phyloP scores from a whole-genome alignment of 2,329 filamentous ascomycete genomes.

The Amauroascus verrucosus region DNA sequence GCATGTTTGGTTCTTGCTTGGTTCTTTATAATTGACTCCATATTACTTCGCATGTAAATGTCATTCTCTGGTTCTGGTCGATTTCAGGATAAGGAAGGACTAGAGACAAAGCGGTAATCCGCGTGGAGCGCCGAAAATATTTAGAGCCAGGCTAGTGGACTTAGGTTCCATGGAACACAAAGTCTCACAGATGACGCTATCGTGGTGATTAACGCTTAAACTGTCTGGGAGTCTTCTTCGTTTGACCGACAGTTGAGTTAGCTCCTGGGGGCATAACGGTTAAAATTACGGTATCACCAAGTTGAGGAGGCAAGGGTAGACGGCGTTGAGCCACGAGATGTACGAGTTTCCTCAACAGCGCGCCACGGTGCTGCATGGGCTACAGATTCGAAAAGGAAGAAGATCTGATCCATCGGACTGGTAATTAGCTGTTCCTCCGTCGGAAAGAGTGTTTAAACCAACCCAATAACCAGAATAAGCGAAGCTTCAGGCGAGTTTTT shows the following conservation, averaged over 20 bases:
- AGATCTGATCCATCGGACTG: not conserved
- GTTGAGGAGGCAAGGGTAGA: not conserved
- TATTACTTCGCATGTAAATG: too few species aligned
- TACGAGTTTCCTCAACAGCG: not conserved
- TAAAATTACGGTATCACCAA: not conserved
- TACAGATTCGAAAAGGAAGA: not conserved
- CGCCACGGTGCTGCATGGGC: not conserved
- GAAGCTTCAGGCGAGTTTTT: not conserved
- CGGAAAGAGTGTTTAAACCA: not conserved
- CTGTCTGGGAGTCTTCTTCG: not conserved
- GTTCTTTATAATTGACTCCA: too few species aligned
- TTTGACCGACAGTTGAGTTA: not conserved
- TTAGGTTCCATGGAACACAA: not conserved
- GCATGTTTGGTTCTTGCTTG: too few species aligned
- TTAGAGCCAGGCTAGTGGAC: not conserved
- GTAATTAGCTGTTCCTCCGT: not conserved
- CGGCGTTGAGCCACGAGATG: not conserved
- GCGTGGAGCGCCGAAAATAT: constrained; percentile 6
- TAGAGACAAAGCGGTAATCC: not conserved
- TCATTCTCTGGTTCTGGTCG: not conserved
- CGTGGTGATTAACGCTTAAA: not conserved
- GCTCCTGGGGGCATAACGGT: not conserved
- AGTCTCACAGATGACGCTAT: constrained; percentile 6
- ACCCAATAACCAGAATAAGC: not conserved
- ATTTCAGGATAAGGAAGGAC: not conserved